A percentile compares a stretch with the other conserved stretches of the same genome.
Evolutionary conservation across 163 green algal genomes (phyloP).

Genomic region (Dunaliella salina): DNA sequence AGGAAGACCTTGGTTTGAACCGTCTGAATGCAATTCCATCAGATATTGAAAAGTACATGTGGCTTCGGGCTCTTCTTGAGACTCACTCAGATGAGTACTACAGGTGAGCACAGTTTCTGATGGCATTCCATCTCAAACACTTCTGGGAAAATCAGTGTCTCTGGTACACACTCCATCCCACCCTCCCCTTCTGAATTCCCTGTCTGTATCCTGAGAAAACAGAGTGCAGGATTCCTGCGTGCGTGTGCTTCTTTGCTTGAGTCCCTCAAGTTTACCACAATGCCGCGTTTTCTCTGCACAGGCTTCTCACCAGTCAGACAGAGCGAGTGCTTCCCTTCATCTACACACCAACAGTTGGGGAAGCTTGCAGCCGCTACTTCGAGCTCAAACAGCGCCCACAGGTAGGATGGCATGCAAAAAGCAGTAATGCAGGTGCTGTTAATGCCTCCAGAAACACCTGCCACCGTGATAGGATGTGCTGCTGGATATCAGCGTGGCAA

Average conservation of each 20-base stretch:
- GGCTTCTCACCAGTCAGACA: slow-evolving; percentile 57
- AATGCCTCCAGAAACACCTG: no score
- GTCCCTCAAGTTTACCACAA: no score
- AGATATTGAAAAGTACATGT: slow-evolving; percentile 50
- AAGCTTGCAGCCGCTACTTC: slow-evolving; percentile 74
- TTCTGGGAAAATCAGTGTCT: neutral
- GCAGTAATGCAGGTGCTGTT: no score
- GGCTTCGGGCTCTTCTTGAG: slow-evolving; percentile 9
- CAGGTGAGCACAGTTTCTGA: neutral
- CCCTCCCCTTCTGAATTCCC: neutral
- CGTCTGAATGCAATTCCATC: neutral
- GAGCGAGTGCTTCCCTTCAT: slow-evolving; percentile 68
- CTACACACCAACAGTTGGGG: slow-evolving; percentile 83
- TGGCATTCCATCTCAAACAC: neutral
- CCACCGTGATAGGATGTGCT: no score
- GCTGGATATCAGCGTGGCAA: no score
- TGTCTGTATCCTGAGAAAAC: neutral
- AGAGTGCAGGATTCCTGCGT: no score
- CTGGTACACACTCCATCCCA: slow-evolving; percentile 2
- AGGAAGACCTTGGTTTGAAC: neutral
- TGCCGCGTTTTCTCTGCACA: slow-evolving; percentile 14
- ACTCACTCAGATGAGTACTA: neutral
- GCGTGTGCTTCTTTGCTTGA: no score
- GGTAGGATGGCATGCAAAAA: no score
- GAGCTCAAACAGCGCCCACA: slow-evolving; percentile 37